These are phyloP conservation scores for Venustampulla echinocandica DNA, from an alignment of 495 filamentous ascomycete species.

Conservation along the genomic window DNA sequence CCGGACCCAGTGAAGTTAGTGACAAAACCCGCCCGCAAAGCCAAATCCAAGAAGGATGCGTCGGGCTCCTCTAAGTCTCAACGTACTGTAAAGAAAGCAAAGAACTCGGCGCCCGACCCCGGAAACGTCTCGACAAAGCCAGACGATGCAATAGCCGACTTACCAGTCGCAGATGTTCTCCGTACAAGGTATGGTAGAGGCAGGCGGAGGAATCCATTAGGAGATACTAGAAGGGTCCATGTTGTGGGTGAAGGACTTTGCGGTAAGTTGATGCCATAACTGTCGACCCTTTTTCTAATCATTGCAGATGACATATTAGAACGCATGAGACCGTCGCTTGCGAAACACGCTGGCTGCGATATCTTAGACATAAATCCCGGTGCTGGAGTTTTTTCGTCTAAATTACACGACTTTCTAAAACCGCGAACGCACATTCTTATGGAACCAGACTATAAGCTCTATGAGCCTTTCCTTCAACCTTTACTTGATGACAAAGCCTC, in stretches of 20 bases:
- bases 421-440: constrained; percentile 75
- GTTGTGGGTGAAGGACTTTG: constrained; percentile 53
- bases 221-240: constrained; percentile 33
- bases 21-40: too few species aligned
- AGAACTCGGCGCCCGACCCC: too few species aligned
- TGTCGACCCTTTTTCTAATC: background rate
- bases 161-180: too few species aligned
- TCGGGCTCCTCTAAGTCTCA: too few species aligned
- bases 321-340: constrained; percentile 50
- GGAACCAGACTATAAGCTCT: constrained; percentile 49
- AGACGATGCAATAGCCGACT: too few species aligned
- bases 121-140: too few species aligned
- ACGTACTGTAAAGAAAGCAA: too few species aligned
- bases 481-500: constrained; percentile 49
- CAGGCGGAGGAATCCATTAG: background rate
- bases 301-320: constrained; percentile 40
- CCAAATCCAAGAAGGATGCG: too few species aligned
- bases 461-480: constrained; percentile 49
- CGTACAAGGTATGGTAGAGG: too few species aligned
- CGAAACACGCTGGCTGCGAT: constrained; percentile 58
- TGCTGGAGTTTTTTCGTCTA: constrained; percentile 61
- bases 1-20: too few species aligned
- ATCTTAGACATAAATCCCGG: constrained; percentile 83
- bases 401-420: constrained; percentile 61
- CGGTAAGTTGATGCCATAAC: constrained; percentile 33